Evolutionary conservation across 371 early-diverging fungal species (phyloP).

Genomic region (Actinomortierella wolfii): DNA sequence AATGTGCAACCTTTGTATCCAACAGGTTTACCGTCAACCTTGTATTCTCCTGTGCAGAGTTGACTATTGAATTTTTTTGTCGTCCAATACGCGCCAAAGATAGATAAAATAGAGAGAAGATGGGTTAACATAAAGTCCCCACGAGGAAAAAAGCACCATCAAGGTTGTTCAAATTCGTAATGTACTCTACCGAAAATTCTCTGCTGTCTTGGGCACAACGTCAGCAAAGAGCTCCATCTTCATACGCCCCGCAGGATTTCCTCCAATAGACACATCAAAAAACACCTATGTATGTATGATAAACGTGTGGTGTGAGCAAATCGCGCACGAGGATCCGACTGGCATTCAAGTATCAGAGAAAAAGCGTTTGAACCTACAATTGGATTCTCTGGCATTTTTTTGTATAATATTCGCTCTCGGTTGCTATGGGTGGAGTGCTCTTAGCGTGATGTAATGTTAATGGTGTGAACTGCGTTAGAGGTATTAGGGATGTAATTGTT

Average conservation of each 20-base stretch:
- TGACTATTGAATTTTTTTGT: slow-evolving; percentile 53
- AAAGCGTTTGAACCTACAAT: slow-evolving; percentile 2
- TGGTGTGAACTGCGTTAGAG: background rate
- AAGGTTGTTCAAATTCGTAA: too few relatives aligned
- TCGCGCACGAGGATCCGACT: background rate
- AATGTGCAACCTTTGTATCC: slow-evolving; percentile 93
- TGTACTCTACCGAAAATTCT: slow-evolving; percentile 87
- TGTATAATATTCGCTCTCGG: too few relatives aligned
- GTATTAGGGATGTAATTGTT: too few relatives aligned
- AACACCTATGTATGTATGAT: slow-evolving; percentile 54
- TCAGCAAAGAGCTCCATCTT: slow-evolving; percentile 96
- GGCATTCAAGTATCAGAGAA: background rate
- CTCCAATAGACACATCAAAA: slow-evolving; percentile 79
- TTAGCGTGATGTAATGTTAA: too few relatives aligned
- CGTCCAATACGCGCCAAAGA: too few relatives aligned
- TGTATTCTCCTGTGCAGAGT: slow-evolving; percentile 93
- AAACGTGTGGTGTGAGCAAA: background rate
- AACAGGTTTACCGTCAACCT: slow-evolving; percentile 77
- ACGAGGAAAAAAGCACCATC: too few relatives aligned
- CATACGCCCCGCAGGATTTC: slow-evolving; percentile 84
- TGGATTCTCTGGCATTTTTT: slow-evolving; percentile 9
- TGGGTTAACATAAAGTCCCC: background rate
- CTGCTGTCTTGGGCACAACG: slow-evolving; percentile 95
- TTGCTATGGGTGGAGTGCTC: too few relatives aligned
- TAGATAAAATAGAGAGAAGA: slow-evolving; percentile 3